These are phyloP conservation scores for Suillus subaureus DNA, from an alignment of 768 basidiomycete species.

Conservation along the genomic window DNA sequence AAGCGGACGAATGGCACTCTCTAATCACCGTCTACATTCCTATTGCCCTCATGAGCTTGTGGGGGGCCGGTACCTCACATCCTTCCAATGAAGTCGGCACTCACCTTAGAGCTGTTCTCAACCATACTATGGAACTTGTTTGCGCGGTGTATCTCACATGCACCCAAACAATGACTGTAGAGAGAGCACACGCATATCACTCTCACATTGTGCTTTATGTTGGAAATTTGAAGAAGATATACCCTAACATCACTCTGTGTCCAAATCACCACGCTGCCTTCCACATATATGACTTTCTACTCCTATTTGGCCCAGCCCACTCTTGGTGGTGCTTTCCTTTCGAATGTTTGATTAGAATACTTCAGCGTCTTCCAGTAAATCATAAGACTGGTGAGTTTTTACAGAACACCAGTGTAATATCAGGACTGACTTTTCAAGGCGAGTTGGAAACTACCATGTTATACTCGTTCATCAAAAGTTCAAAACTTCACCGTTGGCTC, in stretches of 20 bases:
- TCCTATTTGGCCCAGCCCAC: conserved; percentile 29
- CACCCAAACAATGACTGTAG: conserved; percentile 12
- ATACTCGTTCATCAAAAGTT: conserved; percentile 9
- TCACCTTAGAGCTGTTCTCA: conserved; percentile 14
- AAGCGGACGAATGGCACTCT: conserved; percentile 39
- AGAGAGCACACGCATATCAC: conserved; percentile 17
- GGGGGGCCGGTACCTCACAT: conserved; percentile 19
- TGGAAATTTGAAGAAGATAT: conserved; percentile 18
- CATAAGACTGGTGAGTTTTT: conserved; percentile 29
- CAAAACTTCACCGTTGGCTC: conserved; percentile 20
- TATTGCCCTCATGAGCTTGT: conserved; percentile 32
- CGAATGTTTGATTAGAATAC: conserved; percentile 33
- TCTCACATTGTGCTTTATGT: conserved; percentile 19
- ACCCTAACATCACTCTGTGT: conserved; percentile 16
- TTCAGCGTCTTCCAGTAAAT: conserved; percentile 35
- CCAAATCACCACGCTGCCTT: conserved; percentile 37
- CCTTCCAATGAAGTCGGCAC: conserved; percentile 3
- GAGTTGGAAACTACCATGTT: conserved; percentile 14
- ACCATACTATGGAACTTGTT: conserved; percentile 34
- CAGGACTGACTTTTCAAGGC: conserved; percentile 6
- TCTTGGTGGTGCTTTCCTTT: conserved; percentile 31
- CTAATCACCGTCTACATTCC: conserved; percentile 33
- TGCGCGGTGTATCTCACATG: conserved; percentile 21
- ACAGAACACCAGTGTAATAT: background rate
- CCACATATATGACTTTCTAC: conserved; percentile 32